These are phyloP conservation scores for Clonostachys rosea DNA, from an alignment of 2,329 filamentous ascomycete species.

Conservation along the genomic window DNA sequence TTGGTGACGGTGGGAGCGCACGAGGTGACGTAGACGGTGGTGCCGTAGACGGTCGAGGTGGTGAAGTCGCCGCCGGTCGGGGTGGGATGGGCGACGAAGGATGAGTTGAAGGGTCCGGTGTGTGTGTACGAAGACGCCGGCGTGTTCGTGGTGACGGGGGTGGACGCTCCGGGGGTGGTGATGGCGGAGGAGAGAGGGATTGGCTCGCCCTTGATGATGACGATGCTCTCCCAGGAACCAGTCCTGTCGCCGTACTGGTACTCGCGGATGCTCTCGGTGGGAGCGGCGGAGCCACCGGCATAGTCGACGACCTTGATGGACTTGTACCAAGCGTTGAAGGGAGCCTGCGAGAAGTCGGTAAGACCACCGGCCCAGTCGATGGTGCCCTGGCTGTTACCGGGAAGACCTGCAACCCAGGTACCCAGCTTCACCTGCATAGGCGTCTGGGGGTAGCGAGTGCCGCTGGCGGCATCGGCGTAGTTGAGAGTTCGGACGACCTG, in stretches of 20 bases:
- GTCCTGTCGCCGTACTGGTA: constrained; percentile 46
- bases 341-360: constrained; percentile 45
- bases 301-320: constrained; percentile 49
- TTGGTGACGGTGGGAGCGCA: constrained; percentile 53
- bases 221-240: constrained; percentile 47
- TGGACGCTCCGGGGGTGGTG: neutral
- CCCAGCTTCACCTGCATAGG: constrained; percentile 69
- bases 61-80: constrained; percentile 12
- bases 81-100: neutral
- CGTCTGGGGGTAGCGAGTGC: constrained; percentile 63
- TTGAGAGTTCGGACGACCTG: constrained; percentile 55
- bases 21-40: constrained; percentile 52
- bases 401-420: constrained; percentile 58
- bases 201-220: constrained; percentile 34
- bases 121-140: constrained; percentile 1
- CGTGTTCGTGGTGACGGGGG: neutral
- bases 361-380: constrained; percentile 66
- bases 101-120: constrained; percentile 4
- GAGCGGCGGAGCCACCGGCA: constrained; percentile 38
- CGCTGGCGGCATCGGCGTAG: constrained; percentile 52
- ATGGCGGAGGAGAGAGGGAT: constrained; percentile 1
- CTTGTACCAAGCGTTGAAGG: constrained; percentile 54
- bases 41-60: constrained; percentile 45
- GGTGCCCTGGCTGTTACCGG: constrained; percentile 61
- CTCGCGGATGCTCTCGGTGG: constrained; percentile 33